Conservation (phyloP, 768 basidiomycete genomes). For the Naganishia randhawae region DNA sequence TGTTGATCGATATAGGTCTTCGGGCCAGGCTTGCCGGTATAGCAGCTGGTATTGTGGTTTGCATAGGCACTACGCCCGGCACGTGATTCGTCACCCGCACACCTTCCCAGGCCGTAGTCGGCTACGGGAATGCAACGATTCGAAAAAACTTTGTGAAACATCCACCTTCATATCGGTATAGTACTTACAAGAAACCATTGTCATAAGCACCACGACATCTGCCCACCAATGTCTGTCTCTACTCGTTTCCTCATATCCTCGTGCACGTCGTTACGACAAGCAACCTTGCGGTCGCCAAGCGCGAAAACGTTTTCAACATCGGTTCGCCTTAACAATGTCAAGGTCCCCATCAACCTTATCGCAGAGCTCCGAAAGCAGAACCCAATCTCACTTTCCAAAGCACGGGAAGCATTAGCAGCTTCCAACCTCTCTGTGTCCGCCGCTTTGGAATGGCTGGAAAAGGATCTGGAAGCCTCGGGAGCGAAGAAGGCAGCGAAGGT, state of each 20-base stretch:
- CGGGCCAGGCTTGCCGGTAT: no score
- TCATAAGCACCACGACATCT: background rate
- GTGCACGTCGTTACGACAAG: background rate
- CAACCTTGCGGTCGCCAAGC: background rate
- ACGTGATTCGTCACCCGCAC: slow-evolving; percentile 18
- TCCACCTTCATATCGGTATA: background rate
- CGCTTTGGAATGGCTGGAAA: slow-evolving; percentile 76
- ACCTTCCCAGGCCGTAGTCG: background rate
- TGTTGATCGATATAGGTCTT: no score
- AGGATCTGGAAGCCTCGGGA: slow-evolving; percentile 62
- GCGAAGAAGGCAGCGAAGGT: slow-evolving; percentile 80
- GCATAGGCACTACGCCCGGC: background rate
- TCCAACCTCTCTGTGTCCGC: slow-evolving; percentile 68
- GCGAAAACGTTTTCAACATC: slow-evolving; percentile 4
- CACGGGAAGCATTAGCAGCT: slow-evolving; percentile 75
- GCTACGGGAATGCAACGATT: background rate
- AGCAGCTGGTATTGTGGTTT: no score
- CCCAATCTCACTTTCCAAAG: slow-evolving; percentile 74
- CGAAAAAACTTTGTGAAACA: background rate
- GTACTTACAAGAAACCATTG: background rate
- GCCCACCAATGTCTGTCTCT: background rate
- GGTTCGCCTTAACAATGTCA: slow-evolving; percentile 41
- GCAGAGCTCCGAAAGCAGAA: slow-evolving; percentile 75
- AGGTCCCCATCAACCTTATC: slow-evolving; percentile 70
- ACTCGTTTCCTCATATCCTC: slow-evolving; percentile 1